A percentile compares a stretch with the other conserved stretches of the same genome.
Conservation (phyloP, 2,329 filamentous ascomycete genomes). For the Aspergillus sp. region DNA sequence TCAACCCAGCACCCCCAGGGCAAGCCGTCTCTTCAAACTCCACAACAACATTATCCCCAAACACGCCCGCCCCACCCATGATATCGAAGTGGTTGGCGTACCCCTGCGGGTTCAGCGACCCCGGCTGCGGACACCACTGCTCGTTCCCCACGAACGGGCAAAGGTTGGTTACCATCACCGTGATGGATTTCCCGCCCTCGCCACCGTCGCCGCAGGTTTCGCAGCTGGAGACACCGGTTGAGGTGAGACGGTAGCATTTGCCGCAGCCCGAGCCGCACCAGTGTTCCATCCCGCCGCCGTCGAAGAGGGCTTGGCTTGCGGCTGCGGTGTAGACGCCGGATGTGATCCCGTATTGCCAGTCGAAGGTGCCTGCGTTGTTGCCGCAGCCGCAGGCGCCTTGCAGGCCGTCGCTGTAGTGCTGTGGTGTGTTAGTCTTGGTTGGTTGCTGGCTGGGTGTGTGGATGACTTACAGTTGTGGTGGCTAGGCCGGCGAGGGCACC, state of each 20-base stretch:
- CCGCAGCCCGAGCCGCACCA: constrained; percentile 29
- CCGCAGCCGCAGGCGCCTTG: constrained; percentile 12
- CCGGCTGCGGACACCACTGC: constrained; percentile 8
- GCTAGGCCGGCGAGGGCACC: neutral
- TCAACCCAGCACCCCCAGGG: neutral
- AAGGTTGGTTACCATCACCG: constrained; percentile 20
- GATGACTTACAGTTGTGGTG: constrained; percentile 6
- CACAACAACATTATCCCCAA: constrained; percentile 12
- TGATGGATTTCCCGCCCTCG: constrained; percentile 22
- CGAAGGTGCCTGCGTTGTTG: neutral
- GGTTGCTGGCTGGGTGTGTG: neutral
- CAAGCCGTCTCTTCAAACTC: constrained; percentile 8
- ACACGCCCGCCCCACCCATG: neutral
- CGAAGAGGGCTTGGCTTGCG: constrained; percentile 25
- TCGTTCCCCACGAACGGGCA: constrained; percentile 8
- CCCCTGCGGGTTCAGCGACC: constrained; percentile 1
- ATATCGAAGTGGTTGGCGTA: constrained; percentile 11
- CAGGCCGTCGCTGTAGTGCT: constrained; percentile 12
- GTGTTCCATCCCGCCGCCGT: constrained; percentile 14
- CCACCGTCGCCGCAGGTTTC: constrained; percentile 22
- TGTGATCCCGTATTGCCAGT: constrained; percentile 4
- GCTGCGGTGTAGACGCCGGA: constrained; percentile 23
- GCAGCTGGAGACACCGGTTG: constrained; percentile 20
- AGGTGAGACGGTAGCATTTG: constrained; percentile 26
- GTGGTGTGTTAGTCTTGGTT: neutral